A percentile compares a stretch with the other conserved stretches of the same genome.
phyloP scores from a whole-genome alignment of 768 basidiomycete genomes.

The Botryobasidium botryosum region DNA sequence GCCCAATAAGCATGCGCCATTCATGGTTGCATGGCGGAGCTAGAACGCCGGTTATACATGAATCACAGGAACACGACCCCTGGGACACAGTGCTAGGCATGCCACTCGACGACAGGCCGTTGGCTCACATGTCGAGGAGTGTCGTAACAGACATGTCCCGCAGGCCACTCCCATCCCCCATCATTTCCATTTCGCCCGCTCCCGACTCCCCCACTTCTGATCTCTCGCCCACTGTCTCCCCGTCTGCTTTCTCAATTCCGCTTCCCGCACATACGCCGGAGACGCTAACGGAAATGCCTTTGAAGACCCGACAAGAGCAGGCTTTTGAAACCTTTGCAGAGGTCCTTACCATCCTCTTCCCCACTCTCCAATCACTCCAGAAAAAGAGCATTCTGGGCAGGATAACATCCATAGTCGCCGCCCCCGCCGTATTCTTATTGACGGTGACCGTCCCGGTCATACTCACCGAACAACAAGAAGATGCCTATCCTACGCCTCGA shows the following conservation, averaged over 20 bases:
- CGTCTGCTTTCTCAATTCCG: neutral
- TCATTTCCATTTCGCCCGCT: neutral
- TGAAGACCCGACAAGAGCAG: no score
- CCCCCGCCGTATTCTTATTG: constrained; percentile 69
- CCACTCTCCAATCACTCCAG: constrained; percentile 59
- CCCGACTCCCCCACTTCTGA: no score
- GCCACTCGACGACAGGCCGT: constrained; percentile 32
- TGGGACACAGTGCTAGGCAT: constrained; percentile 37
- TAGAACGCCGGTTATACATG: no score
- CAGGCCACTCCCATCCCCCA: neutral
- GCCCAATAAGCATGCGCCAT: no score
- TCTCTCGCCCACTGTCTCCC: neutral
- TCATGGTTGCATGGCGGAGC: no score
- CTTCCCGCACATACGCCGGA: neutral
- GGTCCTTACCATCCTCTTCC: constrained; percentile 74
- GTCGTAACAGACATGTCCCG: neutral
- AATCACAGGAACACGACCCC: constrained; percentile 24
- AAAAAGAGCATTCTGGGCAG: constrained; percentile 54
- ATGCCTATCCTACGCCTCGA: no score
- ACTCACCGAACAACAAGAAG: constrained; percentile 34
- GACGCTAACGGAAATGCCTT: constrained; percentile 14
- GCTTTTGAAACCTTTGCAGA: no score
- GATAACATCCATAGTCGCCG: constrained; percentile 61
- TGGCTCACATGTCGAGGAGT: constrained; percentile 15
- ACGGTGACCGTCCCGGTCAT: constrained; percentile 89